Base-by-base conservation (phyloP, 1,139 yeast genomes). In the Hansenula sp. region DNA sequence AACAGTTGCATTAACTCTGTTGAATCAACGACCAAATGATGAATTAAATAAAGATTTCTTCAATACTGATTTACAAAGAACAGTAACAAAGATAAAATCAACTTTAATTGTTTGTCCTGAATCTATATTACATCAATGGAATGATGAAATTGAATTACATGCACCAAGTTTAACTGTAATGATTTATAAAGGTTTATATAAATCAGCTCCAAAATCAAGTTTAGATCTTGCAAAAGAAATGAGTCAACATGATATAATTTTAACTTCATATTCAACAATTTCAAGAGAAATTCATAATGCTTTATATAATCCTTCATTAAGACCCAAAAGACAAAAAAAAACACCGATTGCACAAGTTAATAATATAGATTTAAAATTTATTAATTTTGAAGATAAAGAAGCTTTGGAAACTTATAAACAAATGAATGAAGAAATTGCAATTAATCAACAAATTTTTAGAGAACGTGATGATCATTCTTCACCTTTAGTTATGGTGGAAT, bases 41-140 rank as follows among this genome's bases (percentile, higher is more conserved):
- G 69, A 67, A 31, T 39, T 60, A 5, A 34, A 32, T 11, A 29
- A 39, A 14, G 20, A 5, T 10, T 35, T 38, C 13, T 41, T 40
- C 17, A 38, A 47, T 17, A 39, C 49, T 12, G 38, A 38, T 16
- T 48, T 43, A n/a, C 25, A 61, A 5, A 69, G 82, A 39, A 51
- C 66, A 1, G 73, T 88, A 2, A 59, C 62, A 7, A 75, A 72
- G 44, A 68, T 82, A 0, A 80, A 78, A 48, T 77, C 96, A 0
- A 87, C 96, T 0, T 65, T 92, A 35, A 81, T 92, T 20, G 78
- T 92, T 8, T 85, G 95, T 13, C 97, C 98, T 0, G 82, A 78
- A 31, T 77, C 96, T 0, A 87, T 92, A 44, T 62, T 86, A 21
- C 68, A 75, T 34, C 97, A 92, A 58, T 92, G 97, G 97, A 69